Evolutionary conservation across 2,329 filamentous ascomycete species (phyloP).

Genomic region (Penicillium occitanis): DNA sequence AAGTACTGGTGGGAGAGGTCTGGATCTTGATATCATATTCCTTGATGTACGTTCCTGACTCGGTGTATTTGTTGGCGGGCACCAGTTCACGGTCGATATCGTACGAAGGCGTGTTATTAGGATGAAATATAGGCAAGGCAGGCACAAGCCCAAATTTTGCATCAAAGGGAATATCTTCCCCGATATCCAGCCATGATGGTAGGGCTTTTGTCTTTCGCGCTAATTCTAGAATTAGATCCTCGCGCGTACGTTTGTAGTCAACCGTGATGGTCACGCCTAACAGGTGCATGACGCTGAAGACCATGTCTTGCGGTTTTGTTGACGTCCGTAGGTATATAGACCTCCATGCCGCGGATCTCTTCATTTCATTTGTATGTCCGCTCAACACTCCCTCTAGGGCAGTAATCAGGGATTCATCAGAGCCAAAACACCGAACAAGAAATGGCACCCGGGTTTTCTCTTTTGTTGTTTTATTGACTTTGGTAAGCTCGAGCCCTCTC

Average conservation of each 20-base stretch:
- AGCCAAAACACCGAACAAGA: conserved; percentile 13
- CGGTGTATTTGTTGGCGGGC: conserved; percentile 9
- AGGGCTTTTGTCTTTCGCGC: conserved; percentile 9
- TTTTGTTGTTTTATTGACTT: conserved; percentile 10
- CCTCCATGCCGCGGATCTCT: conserved; percentile 14
- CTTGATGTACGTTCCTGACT: conserved; percentile 1
- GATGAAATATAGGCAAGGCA: conserved; percentile 12
- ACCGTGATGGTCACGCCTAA: conserved; percentile 12
- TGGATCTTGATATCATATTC: conserved; percentile 17
- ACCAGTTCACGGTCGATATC: not conserved
- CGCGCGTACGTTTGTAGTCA: conserved; percentile 9
- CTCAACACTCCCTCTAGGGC: conserved; percentile 13
- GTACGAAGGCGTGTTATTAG: conserved; percentile 17
- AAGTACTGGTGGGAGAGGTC: conserved; percentile 2
- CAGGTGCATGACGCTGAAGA: conserved; percentile 18
- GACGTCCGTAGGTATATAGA: conserved; percentile 11
- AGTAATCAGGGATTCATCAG: conserved; percentile 12
- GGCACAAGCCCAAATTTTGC: conserved; percentile 15
- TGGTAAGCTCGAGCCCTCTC: not conserved
- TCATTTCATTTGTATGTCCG: conserved; percentile 12
- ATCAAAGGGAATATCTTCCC: conserved; percentile 14
- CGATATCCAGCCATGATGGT: conserved; percentile 17
- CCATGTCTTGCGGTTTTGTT: conserved; percentile 16
- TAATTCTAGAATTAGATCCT: conserved; percentile 12
- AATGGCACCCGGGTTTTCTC: not conserved